Base-by-base conservation (phyloP, 139 green algal genomes). In the Edaphochlamys debaryana region DNA sequence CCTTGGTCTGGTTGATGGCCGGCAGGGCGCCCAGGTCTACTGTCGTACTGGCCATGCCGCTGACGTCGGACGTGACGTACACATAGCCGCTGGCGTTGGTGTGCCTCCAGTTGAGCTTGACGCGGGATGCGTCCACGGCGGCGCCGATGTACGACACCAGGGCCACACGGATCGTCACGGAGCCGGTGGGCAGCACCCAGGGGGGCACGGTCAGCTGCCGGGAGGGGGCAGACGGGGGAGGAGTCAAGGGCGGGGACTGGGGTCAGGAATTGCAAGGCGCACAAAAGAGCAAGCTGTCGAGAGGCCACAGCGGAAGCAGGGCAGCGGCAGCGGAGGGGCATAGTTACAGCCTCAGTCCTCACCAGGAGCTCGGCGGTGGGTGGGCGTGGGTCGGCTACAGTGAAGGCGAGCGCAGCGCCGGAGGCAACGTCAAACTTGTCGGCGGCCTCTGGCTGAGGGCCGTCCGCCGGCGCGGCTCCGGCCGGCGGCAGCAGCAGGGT, bases 291-390 rank as follows among this genome's bases (percentile, higher is more conserved):
- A n/a, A n/a, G n/a, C n/a, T n/a, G n/a, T n/a, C 32, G 58, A n/a
- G n/a, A n/a, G n/a, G n/a, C n/a, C n/a, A n/a, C n/a, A n/a, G n/a
- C n/a, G n/a, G n/a, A n/a, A n/a, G n/a, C n/a, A n/a, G n/a, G n/a
- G n/a, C n/a, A n/a, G n/a, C 48, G 48, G 48, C 9, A 15, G 48
- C 48, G 48, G 48, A 54, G 48, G 48, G 17, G 40, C 41, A 77
- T 30, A 42, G 41, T 63, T 23, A 15, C 48, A 17, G 50, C 20
- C 50, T 17, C 50, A 27, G 17, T 71, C 1, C 63, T 68, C 27
- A 92, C 52, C 29, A 54, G 71, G 7, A 94, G 87, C 3, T 85
- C 84, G 25, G 83, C 90, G 17, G 90, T 94, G 30, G 90, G 90
- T 4, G 88, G 86, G 30, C 90, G 48, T 1, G 90, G 90, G 67